Conservation (phyloP, 768 basidiomycete genomes). For the Pisolithus microcarpus region DNA sequence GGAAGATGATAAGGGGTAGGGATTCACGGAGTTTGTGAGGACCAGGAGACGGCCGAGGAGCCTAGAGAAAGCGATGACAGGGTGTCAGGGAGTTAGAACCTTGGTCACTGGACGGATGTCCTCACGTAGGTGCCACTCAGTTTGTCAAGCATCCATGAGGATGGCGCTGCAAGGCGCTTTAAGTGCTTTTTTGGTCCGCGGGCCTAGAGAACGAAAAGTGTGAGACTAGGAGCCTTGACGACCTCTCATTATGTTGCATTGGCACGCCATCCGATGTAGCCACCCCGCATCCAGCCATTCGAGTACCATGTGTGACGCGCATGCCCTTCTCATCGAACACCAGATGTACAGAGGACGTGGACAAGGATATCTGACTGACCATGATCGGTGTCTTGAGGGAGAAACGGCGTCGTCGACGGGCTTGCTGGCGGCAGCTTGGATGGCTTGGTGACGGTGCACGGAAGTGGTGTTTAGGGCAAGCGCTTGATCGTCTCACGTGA, state of each 20-base stretch:
- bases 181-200: constrained; percentile 99
- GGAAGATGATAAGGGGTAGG: constrained; percentile 94
- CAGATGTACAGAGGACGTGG: neutral
- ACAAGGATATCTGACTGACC: constrained; percentile 20
- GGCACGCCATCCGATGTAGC: constrained; percentile 14
- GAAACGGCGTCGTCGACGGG: constrained; percentile 13
- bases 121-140: constrained; percentile 89
- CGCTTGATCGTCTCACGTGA: constrained; percentile 16
- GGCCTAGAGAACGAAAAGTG: constrained; percentile 44
- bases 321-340: neutral
- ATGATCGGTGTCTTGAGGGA: constrained; percentile 26
- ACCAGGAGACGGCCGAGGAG: constrained; percentile 94
- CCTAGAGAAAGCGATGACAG: constrained; percentile 37
- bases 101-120: constrained; percentile 5
- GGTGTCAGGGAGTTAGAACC: neutral
- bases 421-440: constrained; percentile 16
- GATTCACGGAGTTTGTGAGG: constrained; percentile 99
- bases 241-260: neutral
- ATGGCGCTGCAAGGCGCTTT: constrained; percentile 95
- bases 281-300: constrained; percentile 24
- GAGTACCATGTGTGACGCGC: neutral
- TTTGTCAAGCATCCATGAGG: constrained; percentile 99
- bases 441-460: neutral
- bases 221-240: constrained; percentile 11
- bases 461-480: constrained; percentile 21